Conservation (phyloP, 2,329 filamentous ascomycete genomes). For the Alternaria tenuissima region DNA sequence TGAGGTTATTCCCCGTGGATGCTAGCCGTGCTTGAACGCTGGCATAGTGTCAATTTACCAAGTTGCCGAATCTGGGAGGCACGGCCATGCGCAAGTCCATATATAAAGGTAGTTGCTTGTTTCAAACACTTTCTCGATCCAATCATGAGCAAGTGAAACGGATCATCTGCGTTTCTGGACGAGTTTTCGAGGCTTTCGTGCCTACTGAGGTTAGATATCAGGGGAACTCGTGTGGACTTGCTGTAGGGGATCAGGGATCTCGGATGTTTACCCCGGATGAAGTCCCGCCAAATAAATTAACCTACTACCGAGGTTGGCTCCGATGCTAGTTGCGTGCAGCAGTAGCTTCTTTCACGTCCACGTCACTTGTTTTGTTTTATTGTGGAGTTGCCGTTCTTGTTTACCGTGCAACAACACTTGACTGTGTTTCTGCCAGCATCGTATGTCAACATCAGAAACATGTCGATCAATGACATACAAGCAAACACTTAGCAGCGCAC, state of each 20-base stretch:
- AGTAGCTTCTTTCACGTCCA: not conserved
- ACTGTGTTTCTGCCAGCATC: not conserved
- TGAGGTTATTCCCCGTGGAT: not conserved
- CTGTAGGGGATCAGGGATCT: not conserved
- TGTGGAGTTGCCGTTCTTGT: not conserved
- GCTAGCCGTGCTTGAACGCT: not conserved
- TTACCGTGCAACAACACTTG: not conserved
- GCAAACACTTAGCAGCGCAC: not conserved
- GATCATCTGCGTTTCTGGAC: not conserved
- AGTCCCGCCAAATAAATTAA: conserved; percentile 8
- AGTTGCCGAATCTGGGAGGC: not conserved
- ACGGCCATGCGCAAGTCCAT: not conserved
- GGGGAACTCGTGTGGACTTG: not conserved
- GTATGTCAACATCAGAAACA: not conserved
- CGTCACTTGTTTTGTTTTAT: not conserved
- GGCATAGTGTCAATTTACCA: not conserved
- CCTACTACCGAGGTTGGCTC: conserved; percentile 7
- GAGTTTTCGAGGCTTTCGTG: not conserved
- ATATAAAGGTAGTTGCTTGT: not conserved
- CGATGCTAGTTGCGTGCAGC: not conserved
- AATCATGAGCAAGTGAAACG: not conserved
- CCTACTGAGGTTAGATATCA: not conserved
- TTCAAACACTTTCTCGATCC: not conserved
- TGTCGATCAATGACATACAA: not conserved
- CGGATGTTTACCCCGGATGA: not conserved